A percentile compares a stretch with the other conserved stretches of the same genome.
Conservation (phyloP, 2,329 filamentous ascomycete species). For the Rachicladosporium sp. region DNA sequence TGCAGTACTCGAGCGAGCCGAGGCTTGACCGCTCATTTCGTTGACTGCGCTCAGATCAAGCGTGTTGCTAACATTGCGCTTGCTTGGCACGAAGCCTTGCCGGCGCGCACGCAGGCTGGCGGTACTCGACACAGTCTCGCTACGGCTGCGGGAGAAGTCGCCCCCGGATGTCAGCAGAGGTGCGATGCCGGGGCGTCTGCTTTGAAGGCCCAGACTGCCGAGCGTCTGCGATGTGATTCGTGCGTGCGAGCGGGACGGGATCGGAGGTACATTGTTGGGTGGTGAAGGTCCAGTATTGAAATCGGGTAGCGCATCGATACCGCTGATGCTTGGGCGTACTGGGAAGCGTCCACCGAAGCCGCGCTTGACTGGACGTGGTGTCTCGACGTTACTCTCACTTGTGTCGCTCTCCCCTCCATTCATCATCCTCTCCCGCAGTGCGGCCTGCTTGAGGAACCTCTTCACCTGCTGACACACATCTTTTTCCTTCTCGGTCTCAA, state of each 20-base stretch:
- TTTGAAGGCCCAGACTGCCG: slow-evolving; percentile 17
- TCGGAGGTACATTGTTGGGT: slow-evolving; percentile 50
- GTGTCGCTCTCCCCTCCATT: slow-evolving; percentile 17
- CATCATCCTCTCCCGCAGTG: slow-evolving; percentile 19
- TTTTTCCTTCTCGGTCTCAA: slow-evolving; percentile 48
- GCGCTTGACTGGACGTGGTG: slow-evolving; percentile 55
- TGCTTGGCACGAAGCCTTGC: slow-evolving; percentile 48
- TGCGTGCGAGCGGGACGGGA: slow-evolving; percentile 71
- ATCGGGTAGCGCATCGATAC: slow-evolving; percentile 46
- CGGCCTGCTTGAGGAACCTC: slow-evolving; percentile 39
- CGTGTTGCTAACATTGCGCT: slow-evolving; percentile 24
- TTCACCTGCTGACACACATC: slow-evolving; percentile 50
- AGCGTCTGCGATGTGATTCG: slow-evolving; percentile 30
- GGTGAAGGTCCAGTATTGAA: slow-evolving; percentile 54
- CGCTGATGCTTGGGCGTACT: slow-evolving; percentile 54
- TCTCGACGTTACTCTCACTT: slow-evolving; percentile 61
- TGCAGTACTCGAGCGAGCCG: slow-evolving; percentile 33
- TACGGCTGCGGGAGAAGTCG: slow-evolving; percentile 54
- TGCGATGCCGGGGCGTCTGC: slow-evolving; percentile 57
- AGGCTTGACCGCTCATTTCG: slow-evolving; percentile 13
- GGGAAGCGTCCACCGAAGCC: slow-evolving; percentile 44
- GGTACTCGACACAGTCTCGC: slow-evolving; percentile 42
- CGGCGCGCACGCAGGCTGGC: slow-evolving; percentile 43
- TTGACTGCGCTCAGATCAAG: slow-evolving; percentile 27
- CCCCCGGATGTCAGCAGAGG: slow-evolving; percentile 48